phyloP scores from a whole-genome alignment of 768 basidiomycete species.

The Lentinula raphanica region DNA sequence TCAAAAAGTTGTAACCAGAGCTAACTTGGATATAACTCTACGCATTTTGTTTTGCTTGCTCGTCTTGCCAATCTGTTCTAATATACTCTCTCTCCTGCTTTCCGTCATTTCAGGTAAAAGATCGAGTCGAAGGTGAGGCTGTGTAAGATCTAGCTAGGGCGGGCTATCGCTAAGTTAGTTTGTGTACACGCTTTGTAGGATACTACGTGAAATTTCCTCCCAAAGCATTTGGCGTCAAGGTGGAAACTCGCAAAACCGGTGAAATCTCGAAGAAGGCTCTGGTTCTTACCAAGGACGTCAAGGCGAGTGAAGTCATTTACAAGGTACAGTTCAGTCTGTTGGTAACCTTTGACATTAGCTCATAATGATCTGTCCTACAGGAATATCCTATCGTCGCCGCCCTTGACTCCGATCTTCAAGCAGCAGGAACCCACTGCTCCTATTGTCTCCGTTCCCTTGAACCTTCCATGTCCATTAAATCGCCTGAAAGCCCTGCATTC shows the following conservation, averaged over 20 bases:
- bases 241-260: conserved; percentile 33
- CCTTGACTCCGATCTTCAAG: conserved; percentile 68
- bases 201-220: conserved; percentile 79
- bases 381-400: conserved; percentile 69
- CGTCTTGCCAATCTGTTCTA: conserved; percentile 38
- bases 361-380: conserved; percentile 33
- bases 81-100: conserved; percentile 47
- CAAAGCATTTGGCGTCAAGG: conserved; percentile 61
- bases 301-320: conserved; percentile 72
- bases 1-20: conserved; percentile 3
- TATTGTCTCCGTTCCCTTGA: conserved; percentile 65
- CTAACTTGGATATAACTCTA: conserved; percentile 1
- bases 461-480: conserved; percentile 36
- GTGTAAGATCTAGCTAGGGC: conserved; percentile 4
- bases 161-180: conserved; percentile 10
- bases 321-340: conserved; percentile 47
- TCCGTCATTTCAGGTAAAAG: conserved; percentile 48
- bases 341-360: conserved; percentile 5
- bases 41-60: conserved; percentile 2
- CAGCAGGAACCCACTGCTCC: conserved; percentile 62
- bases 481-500: conserved; percentile 44
- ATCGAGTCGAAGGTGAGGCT: conserved; percentile 71
- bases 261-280: conserved; percentile 45
- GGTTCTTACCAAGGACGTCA: conserved; percentile 61
- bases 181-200: conserved; percentile 37